Evolutionary conservation across 1,284 basidiomycete genomes (phyloP).

Genomic region (Neotropicomus parvogracilis): DNA sequence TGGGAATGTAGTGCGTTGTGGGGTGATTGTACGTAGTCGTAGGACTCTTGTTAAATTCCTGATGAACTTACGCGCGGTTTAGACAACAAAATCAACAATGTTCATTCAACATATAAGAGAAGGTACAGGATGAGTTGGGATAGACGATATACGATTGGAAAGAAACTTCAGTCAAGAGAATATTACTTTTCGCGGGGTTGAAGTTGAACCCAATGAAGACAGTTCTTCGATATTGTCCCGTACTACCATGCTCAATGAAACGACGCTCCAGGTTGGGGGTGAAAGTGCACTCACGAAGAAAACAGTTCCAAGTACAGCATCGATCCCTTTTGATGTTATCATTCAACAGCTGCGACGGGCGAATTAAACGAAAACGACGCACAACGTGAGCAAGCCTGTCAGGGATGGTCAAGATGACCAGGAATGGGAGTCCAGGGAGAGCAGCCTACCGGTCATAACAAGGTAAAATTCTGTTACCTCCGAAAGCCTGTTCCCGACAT

Average conservation of each 20-base stretch:
- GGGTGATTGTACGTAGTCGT: too few relatives aligned
- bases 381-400: slow-evolving; percentile 17
- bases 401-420: neutral
- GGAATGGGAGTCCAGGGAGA: neutral
- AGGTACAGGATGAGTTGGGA: too few relatives aligned
- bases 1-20: too few relatives aligned
- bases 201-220: slow-evolving; percentile 53
- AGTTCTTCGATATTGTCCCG: slow-evolving; percentile 45
- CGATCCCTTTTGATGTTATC: slow-evolving; percentile 34
- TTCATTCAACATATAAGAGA: too few relatives aligned
- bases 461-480: slow-evolving; percentile 28
- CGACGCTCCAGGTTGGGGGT: neutral
- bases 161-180: neutral
- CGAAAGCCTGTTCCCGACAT: slow-evolving; percentile 41
- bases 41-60: too few relatives aligned
- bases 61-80: too few relatives aligned
- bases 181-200: slow-evolving; percentile 48
- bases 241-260: slow-evolving; percentile 31
- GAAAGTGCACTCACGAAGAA: slow-evolving; percentile 27
- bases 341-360: neutral
- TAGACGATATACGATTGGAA: too few relatives aligned
- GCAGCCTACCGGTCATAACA: slow-evolving; percentile 42
- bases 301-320: slow-evolving; percentile 44
- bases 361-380: neutral
- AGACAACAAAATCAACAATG: too few relatives aligned